A percentile compares a stretch with the other conserved stretches of the same genome.
phyloP scores from a whole-genome alignment of 768 basidiomycete species.

The Russula griseocarnosa region DNA sequence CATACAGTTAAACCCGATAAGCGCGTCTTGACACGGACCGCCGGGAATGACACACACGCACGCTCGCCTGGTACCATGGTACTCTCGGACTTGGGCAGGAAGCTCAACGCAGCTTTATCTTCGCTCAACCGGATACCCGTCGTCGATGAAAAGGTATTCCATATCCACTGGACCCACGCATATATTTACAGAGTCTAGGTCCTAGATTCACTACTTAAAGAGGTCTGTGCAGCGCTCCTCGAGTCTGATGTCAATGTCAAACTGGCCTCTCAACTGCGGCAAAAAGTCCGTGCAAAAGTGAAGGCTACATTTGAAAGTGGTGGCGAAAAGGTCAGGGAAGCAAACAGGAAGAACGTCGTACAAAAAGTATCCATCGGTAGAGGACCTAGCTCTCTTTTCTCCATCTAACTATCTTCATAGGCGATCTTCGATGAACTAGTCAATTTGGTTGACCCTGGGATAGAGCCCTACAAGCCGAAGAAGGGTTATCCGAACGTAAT shows the following conservation, averaged over 20 bases:
- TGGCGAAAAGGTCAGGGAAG: constrained; percentile 71
- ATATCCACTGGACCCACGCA: not conserved
- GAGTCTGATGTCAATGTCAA: constrained; percentile 99
- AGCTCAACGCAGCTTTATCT: constrained; percentile 89
- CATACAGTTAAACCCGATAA: not conserved
- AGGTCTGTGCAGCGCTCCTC: constrained; percentile 88
- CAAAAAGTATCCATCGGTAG: constrained; percentile 64
- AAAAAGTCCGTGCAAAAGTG: constrained; percentile 88
- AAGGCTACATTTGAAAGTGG: constrained; percentile 70
- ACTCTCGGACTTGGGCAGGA: constrained; percentile 89
- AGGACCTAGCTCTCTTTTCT: not conserved
- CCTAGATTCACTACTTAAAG: constrained; percentile 90
- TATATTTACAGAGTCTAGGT: constrained; percentile 49
- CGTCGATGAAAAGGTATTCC: constrained; percentile 82
- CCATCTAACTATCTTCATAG: constrained; percentile 39
- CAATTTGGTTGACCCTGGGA: constrained; percentile 88
- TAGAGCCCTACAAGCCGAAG: constrained; percentile 93
- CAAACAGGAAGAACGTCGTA: constrained; percentile 79
- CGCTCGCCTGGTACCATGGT: constrained; percentile 60
- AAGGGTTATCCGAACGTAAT: constrained; percentile 92
- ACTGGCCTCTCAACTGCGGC: constrained; percentile 79
- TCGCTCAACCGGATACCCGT: constrained; percentile 82
- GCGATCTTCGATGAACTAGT: constrained; percentile 97
- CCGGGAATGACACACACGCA: not conserved
- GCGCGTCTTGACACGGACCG: constrained; percentile 16